A percentile compares a stretch with the other conserved stretches of the same genome.
Evolutionary conservation across 495 filamentous ascomycete genomes (phyloP).

Genomic region (Hypoxylon crocopeplum): DNA sequence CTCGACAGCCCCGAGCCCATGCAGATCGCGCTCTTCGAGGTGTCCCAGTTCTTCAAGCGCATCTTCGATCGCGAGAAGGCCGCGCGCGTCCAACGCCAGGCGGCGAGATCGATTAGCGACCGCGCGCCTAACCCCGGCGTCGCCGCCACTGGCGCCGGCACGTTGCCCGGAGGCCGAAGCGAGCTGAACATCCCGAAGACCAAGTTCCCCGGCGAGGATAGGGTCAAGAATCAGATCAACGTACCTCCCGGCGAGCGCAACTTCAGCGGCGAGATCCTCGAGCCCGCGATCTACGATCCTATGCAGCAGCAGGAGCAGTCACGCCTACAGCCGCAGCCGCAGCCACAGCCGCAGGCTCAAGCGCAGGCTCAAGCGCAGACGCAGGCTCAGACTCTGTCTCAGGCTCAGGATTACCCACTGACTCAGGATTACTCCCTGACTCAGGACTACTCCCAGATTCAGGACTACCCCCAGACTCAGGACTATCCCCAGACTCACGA

Average conservation of each 20-base stretch:
- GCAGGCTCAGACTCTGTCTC: neutral
- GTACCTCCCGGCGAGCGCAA: slow-evolving; percentile 3
- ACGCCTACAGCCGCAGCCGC: neutral
- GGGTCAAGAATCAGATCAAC: slow-evolving; percentile 21
- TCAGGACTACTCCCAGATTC: no score
- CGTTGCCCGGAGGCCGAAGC: neutral
- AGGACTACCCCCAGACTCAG: no score
- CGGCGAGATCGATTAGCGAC: neutral
- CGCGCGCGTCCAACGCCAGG: neutral
- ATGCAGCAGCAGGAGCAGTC: neutral
- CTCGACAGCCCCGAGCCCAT: slow-evolving; percentile 41
- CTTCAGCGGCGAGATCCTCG: slow-evolving; percentile 26
- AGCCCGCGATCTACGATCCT: slow-evolving; percentile 19
- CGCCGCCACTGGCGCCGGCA: no score
- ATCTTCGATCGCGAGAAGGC: slow-evolving; percentile 41
- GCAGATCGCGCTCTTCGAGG: slow-evolving; percentile 47
- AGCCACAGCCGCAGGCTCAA: neutral
- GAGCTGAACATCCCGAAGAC: slow-evolving; percentile 6
- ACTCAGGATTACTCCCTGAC: no score
- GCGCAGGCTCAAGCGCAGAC: neutral
- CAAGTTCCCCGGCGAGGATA: slow-evolving; percentile 12
- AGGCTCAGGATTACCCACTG: neutral
- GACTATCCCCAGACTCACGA: no score
- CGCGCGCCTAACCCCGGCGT: slow-evolving; percentile 3
- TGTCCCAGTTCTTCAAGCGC: slow-evolving; percentile 47